These are phyloP conservation scores for Acrodontium crateriforme DNA, from an alignment of 2,329 filamentous ascomycete species.

Conservation along the genomic window DNA sequence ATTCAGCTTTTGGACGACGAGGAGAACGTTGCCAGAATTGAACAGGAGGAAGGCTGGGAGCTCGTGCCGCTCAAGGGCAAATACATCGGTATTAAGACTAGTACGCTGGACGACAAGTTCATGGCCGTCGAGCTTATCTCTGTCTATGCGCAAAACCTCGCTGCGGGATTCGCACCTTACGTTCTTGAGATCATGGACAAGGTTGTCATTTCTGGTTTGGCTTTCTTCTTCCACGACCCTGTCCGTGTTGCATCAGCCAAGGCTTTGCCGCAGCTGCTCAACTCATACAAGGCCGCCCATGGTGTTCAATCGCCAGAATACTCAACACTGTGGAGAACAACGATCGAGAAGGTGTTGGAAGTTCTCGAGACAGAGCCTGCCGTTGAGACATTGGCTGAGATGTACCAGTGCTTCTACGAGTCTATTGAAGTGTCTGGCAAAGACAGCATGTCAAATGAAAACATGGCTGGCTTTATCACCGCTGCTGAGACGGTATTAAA, in stretches of 20 bases:
- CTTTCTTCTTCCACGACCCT: slow-evolving; percentile 98
- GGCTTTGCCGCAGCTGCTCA: slow-evolving; percentile 81
- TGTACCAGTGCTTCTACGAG: slow-evolving; percentile 99
- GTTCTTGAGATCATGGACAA: slow-evolving; percentile 91
- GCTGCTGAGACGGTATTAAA: slow-evolving; percentile 73
- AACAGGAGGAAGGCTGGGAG: slow-evolving; percentile 95
- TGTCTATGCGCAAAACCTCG: slow-evolving; percentile 92
- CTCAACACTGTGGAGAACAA: slow-evolving; percentile 67
- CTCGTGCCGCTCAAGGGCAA: slow-evolving; percentile 93
- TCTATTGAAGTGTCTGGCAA: slow-evolving; percentile 88
- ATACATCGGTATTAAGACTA: slow-evolving; percentile 96
- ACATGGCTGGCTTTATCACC: slow-evolving; percentile 81
- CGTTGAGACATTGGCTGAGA: slow-evolving; percentile 90
- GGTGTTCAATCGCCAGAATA: slow-evolving; percentile 69
- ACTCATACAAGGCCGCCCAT: slow-evolving; percentile 85
- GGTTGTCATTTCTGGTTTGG: slow-evolving; percentile 82
- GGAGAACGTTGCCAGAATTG: slow-evolving; percentile 80
- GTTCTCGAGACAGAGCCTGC: slow-evolving; percentile 87
- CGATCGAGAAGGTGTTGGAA: slow-evolving; percentile 82
- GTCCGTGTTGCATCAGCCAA: slow-evolving; percentile 91
- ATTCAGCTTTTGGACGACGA: slow-evolving; percentile 94
- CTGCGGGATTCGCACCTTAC: slow-evolving; percentile 81
- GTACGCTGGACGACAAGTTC: slow-evolving; percentile 93
- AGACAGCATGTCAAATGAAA: slow-evolving; percentile 59
- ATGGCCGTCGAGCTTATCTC: slow-evolving; percentile 98